Base-by-base conservation (phyloP, 371 early-diverging fungal genomes). In the Circinella minor region DNA sequence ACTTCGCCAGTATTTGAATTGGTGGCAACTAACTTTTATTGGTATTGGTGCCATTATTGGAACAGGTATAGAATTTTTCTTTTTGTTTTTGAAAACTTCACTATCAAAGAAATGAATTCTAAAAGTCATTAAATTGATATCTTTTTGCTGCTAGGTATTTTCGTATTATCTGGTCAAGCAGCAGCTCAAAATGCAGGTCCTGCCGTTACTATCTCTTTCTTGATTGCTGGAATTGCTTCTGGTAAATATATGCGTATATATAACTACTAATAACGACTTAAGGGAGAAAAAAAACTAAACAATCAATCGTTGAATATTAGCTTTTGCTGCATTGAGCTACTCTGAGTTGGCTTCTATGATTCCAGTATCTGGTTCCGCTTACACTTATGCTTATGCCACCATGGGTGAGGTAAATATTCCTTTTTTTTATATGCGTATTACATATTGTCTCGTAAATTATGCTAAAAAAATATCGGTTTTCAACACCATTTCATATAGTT, bases 341-440 rank as follows among this genome's bases (percentile, higher is more conserved):
- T 88, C 93, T 36, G 95, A 95, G 79, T 81, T 95, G 81, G 90
- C 94, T 1, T 88, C 92, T 17, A 90, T 91, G 90, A 90, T 95
- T 49, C 95, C 95, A 4, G 89, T 94, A 14, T 86, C 94, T 20
- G 95, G 95, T 27, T 93, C 93, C 0, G 91, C 94, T 10, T 95
- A 93, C 71, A 91, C 94, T 0, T 94, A 92, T 68, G 87, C 92
- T 11, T 94, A 94, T 67, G 92, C 93, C 3, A 93, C 94, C 1
- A 85, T 94, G 81, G 95, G 95, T 36, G 94, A 95, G 71, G 80
- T 79, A 76, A 39, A 11, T 43, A 18, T 3, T 13, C 11, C 13
- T 38, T 39, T 36, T 27, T 55, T 34, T 54, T 1, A 27, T 61
- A 8, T 38, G 6, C 13, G 27, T 38, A 20, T 4, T 13, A 51